Base-by-base conservation (phyloP, 2,329 filamentous ascomycete genomes). In the Phyllosticta paracitricarpa region DNA sequence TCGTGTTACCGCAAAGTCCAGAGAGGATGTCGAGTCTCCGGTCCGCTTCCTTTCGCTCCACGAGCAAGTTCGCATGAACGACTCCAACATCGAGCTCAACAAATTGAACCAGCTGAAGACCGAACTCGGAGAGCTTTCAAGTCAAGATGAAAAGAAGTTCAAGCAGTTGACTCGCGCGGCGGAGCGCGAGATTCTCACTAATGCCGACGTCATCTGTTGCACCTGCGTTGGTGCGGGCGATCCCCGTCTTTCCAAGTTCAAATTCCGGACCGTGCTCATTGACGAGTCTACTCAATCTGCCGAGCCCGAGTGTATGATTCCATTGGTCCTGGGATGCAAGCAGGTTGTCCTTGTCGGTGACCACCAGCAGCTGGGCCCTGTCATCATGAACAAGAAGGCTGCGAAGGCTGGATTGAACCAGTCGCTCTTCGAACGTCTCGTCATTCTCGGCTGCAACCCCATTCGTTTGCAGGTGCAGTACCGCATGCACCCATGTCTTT, bases 301-400 rank as follows among this genome's bases (percentile, higher is more conserved):
- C 2, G 94, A 99, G 73, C 94, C 94, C 0, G 94, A 99, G 75
- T 99, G 94, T 75, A 96, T 99, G 91, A 99, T 99, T 68, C 94
- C 94, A 19, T 80, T 99, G 51, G 93, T 99, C 33, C 82, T 99
- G 24, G 94, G 94, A 57, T 99, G 94, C 81, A 99, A 99, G 78
- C 94, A 99, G 75, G 91, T 97, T 57, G 94, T 99, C n/a, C 83
- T 99, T 40, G 94, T 99, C 52, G 94, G 94, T 71, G 94, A 99
- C 71, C 94, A 99, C 76, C 95, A 97, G 75, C 94, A 99, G 74
- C 84, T 99, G 66, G 94, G 94, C 0, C 94, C 94, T 1, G 94
- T 99, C 69, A 97, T 99, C 72, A 99, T 99, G 93, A 99, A 99
- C 82, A 99, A 99, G 82, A 97, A 97, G 77, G 94, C 94, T 14